phyloP scores from a whole-genome alignment of 805 yeast species.

The Candida boleticola region DNA sequence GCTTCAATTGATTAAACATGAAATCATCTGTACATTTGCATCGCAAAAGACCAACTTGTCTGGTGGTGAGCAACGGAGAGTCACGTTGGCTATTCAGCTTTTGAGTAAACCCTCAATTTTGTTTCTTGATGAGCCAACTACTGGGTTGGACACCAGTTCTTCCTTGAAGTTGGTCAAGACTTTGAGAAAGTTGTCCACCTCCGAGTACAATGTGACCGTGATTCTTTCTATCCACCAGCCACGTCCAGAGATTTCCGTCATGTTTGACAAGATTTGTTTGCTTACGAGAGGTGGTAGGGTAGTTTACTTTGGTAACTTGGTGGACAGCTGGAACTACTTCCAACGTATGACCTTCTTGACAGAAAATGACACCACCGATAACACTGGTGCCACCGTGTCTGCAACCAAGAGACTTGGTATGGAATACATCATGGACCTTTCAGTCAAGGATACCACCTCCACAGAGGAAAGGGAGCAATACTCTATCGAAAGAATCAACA shows the following conservation, averaged over 20 bases:
- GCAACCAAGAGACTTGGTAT: conserved; percentile 7
- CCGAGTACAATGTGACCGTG: conserved; percentile 63
- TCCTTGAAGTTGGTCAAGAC: conserved; percentile 64
- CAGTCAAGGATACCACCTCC: conserved; percentile 34
- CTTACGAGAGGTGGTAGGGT: conserved; percentile 58
- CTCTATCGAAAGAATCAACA: conserved; percentile 22
- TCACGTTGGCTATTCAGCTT: conserved; percentile 76
- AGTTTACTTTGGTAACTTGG: conserved; percentile 43
- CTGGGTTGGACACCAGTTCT: conserved; percentile 79
- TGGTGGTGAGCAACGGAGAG: conserved; percentile 82
- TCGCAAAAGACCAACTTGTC: conserved; percentile 59
- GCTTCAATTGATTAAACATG: conserved; percentile 59
- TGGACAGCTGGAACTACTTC: conserved; percentile 52
- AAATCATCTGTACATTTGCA: conserved; percentile 52
- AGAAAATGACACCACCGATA: conserved; percentile 1
- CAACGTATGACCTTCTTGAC: conserved; percentile 15
- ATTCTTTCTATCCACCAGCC: conserved; percentile 84
- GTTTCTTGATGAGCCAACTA: conserved; percentile 85
- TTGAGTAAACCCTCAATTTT: conserved; percentile 72
- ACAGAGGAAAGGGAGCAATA: conserved; percentile 17
- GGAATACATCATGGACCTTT: conserved; percentile 35
- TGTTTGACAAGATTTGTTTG: conserved; percentile 67
- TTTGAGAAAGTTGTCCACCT: conserved; percentile 46
- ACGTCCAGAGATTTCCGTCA: conserved; percentile 65
- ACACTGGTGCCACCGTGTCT: conserved; percentile 11